phyloP scores from a whole-genome alignment of 1,284 basidiomycete species.

The Kalmanozyma brasiliensis region DNA sequence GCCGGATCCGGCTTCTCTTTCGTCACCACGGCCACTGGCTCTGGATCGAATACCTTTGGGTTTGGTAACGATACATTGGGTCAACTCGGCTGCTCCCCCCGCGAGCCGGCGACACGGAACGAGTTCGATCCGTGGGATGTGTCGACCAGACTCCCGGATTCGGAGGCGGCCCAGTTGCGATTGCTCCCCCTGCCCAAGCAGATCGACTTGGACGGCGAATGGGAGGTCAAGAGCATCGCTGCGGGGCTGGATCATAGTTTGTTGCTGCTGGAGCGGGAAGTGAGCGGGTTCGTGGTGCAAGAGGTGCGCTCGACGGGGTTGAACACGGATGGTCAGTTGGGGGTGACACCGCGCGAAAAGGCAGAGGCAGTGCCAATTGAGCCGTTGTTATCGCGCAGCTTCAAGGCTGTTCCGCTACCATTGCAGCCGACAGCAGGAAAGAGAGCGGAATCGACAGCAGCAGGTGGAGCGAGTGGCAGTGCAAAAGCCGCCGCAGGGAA shows the following conservation, averaged over 20 bases:
- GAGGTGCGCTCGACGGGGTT: conserved; percentile 18
- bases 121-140: conserved; percentile 30
- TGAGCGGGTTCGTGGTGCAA: conserved; percentile 15
- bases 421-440: background rate
- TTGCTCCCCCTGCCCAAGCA: conserved; percentile 25
- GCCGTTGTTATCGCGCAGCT: conserved; percentile 13
- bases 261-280: conserved; percentile 10
- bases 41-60: background rate
- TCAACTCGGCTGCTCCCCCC: conserved; percentile 17
- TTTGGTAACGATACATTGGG: conserved; percentile 44
- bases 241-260: conserved; percentile 36
- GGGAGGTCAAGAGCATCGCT: conserved; percentile 10
- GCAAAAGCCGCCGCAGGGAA: too few species aligned
- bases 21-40: conserved; percentile 1
- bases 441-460: background rate
- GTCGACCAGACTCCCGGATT: background rate
- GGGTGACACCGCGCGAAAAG: background rate
- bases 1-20: conserved; percentile 24
- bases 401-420: conserved; percentile 5
- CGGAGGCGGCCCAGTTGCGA: conserved; percentile 8
- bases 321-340: conserved; percentile 59
- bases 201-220: background rate
- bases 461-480: too few species aligned
- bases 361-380: conserved; percentile 13
- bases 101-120: background rate